Conservation (phyloP, 2,329 filamentous ascomycete species). For the Xylariaceae sp. region DNA sequence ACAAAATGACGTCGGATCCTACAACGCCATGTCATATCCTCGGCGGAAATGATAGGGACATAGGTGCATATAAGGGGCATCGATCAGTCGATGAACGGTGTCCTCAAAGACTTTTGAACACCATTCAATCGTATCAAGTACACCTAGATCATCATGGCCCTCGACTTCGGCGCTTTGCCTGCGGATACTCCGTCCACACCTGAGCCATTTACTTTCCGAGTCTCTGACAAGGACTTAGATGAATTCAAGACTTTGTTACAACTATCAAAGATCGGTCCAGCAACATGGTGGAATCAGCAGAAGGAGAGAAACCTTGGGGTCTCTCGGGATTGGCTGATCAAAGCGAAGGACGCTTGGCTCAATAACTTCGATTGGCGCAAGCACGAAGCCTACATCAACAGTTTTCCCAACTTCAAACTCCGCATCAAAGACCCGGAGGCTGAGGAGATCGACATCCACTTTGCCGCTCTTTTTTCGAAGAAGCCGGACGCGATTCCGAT, state of each 20-base stretch:
- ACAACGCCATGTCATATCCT: no score
- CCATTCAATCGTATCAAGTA: no score
- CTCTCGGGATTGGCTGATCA: conserved; percentile 8
- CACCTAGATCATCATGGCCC: neutral
- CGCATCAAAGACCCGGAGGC: neutral
- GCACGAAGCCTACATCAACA: conserved; percentile 4
- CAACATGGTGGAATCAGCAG: conserved; percentile 3
- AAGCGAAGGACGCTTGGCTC: conserved; percentile 8
- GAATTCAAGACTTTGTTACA: neutral
- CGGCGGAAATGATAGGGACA: no score
- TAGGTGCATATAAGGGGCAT: no score
- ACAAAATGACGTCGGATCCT: no score
- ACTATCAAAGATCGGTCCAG: conserved; percentile 2
- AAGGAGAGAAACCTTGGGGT: neutral
- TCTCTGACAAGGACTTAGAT: neutral
- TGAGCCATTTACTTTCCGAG: neutral
- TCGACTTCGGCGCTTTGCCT: neutral
- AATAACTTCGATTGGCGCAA: conserved; percentile 6
- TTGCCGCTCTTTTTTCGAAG: conserved; percentile 3
- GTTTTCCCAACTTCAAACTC: conserved; percentile 5
- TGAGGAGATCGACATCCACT: neutral
- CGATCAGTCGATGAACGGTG: no score
- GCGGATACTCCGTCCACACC: neutral
- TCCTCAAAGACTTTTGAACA: no score
- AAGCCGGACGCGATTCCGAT: conserved; percentile 1